These are phyloP conservation scores for Colletotrichum truncatum DNA, from an alignment of 2,329 filamentous ascomycete genomes.

Conservation along the genomic window DNA sequence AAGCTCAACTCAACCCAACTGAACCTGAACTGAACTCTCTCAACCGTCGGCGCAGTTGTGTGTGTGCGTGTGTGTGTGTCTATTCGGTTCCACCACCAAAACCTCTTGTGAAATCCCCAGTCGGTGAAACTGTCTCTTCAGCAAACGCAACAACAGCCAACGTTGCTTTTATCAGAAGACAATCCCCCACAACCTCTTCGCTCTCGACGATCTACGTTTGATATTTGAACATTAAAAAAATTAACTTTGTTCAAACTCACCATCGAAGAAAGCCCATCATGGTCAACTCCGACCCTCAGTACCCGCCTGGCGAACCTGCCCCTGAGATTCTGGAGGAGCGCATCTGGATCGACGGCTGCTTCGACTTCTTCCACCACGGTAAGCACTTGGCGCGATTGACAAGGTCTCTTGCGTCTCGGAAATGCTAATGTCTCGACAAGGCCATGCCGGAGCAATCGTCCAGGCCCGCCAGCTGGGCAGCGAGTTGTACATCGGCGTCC, in stretches of 20 bases:
- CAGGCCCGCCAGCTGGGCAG: constrained; percentile 92
- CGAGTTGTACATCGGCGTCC: constrained; percentile 90
- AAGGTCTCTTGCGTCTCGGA: background rate
- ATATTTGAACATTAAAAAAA: background rate
- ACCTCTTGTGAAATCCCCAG: constrained; percentile 27
- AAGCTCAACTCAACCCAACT: background rate
- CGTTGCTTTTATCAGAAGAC: background rate
- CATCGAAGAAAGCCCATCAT: too few species aligned
- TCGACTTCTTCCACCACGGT: constrained; percentile 99
- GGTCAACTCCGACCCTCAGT: constrained; percentile 34
- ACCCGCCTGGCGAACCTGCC: constrained; percentile 57
- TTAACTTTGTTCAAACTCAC: too few species aligned
- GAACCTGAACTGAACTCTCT: background rate
- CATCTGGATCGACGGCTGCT: constrained; percentile 99
- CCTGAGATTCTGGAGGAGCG: constrained; percentile 71
- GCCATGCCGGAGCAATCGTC: constrained; percentile 95
- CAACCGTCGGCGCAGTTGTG: too few species aligned
- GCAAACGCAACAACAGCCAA: background rate
- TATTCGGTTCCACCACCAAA: background rate
- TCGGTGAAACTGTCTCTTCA: constrained; percentile 22
- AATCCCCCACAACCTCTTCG: background rate
- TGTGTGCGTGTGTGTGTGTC: too few species aligned
- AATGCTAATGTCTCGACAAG: constrained; percentile 51
- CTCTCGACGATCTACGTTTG: background rate
- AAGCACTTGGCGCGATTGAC: constrained; percentile 33